Base-by-base conservation (phyloP, 768 basidiomycete species). In the Mycena polygramma region DNA sequence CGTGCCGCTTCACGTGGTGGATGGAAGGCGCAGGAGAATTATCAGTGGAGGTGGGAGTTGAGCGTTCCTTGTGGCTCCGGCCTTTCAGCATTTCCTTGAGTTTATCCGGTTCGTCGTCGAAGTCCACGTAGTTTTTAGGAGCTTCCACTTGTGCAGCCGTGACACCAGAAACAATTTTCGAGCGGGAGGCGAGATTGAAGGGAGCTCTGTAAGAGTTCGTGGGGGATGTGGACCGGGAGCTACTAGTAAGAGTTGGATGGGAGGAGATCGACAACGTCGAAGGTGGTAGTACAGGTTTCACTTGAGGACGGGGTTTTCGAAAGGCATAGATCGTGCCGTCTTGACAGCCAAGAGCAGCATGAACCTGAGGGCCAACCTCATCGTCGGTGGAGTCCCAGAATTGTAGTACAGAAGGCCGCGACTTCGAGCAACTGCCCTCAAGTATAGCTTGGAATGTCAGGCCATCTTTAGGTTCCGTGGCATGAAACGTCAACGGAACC, bases 111-210 rank as follows among this genome's bases (percentile, higher is more conserved):
- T 95, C 94, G 52, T 94, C 92, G 3, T 95, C 94, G 66, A 90
- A 94, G 76, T 95, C 94, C 2, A 94, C 91, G 75, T 88, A 91
- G 73, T 90, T 93, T 80, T 88, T 93, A 0, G 92, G 89, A 0
- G 94, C 94, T 77, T 94, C 92, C 0, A 88, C 92, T 68, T 87
- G 87, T 69, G 93, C 91, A 11, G 83, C 82, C 10, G 89, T 92
- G 7, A 95, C 81, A 14, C 89, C 91, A n/a, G 93, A 92, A 1
- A 93, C 91, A 7, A 91, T 86, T 7, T 88, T 85, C 20, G 92
- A 86, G 59, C 89, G 87, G 35, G 86, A 80, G n/a, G 86, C 80
- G 14, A 90, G 79, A 45, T 82, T 82, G 76, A 92, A 90, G 6
- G 88, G 87, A 11, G 85, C 70, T 1, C 86, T 81, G 9, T 83